Evolutionary conservation across 2,329 filamentous ascomycete genomes (phyloP).

Genomic region (Claviceps digitariae): DNA sequence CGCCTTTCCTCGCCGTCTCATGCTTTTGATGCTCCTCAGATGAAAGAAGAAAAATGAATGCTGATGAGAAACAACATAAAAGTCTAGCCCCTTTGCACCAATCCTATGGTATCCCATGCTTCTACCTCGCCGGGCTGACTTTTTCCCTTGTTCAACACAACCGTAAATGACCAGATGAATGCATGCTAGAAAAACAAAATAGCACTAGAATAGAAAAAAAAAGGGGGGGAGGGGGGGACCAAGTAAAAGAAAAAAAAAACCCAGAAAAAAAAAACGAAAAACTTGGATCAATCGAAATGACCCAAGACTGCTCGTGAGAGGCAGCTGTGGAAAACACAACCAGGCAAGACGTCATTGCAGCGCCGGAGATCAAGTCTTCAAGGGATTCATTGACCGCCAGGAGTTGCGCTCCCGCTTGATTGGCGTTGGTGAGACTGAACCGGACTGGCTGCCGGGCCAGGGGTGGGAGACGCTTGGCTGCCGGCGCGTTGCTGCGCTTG

Average conservation of each 20-base stretch:
- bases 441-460: slow-evolving; percentile 10
- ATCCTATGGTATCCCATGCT: too few species aligned
- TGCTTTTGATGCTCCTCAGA: neutral
- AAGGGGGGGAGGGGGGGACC: too few species aligned
- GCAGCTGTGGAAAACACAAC: too few species aligned
- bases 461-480: slow-evolving; percentile 11
- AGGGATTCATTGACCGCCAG: neutral
- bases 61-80: neutral
- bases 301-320: too few species aligned
- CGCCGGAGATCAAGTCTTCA: neutral
- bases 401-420: slow-evolving; percentile 26
- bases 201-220: neutral
- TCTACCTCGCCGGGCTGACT: neutral
- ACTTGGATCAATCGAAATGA: neutral
- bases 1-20: too few species aligned
- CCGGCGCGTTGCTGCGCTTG: slow-evolving; percentile 18
- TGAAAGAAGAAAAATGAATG: neutral
- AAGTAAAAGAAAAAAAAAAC: neutral
- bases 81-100: neutral
- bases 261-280: neutral
- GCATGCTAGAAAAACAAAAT: neutral
- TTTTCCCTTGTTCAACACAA: neutral
- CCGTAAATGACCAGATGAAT: neutral
- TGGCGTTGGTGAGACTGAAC: slow-evolving; percentile 19
- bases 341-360: neutral